Base-by-base conservation (phyloP, 257 asterid genomes). In the Anisodus acutangulus region DNA sequence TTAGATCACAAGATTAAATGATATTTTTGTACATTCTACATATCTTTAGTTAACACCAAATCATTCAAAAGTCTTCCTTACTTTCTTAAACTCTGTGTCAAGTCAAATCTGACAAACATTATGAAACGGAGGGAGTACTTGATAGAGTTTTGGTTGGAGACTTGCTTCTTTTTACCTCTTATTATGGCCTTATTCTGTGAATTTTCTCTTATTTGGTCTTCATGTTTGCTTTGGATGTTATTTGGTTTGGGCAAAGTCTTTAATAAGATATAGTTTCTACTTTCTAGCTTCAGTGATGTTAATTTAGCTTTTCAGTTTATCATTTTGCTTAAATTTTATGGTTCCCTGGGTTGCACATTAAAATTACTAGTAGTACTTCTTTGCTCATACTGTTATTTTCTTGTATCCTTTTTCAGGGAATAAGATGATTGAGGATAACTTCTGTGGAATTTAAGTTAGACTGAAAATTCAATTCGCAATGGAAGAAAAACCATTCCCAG, bases 401-500 rank as follows among this genome's bases (percentile, higher is more conserved):
- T n/a, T 37, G 53, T 59, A 19, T 60, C 70, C 4, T 16, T 79
- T 64, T 89, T 72, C 82, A 85, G 90, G 91, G 80, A 70, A 81
- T 83, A 83, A 84, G 84, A 86, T 90, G 91, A 83, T 49, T 64
- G 79, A 55, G 63, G 11, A 57, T 76, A 68, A 51, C 83, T 81
- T 64, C 19, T 45, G 51, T 41, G 85, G 82, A 86, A 47, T 43
- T 8, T 71, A 37, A 89, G 67, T 87, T 78, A 74, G 81, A 71
- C 70, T 68, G 85, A 22, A 47, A 69, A 69, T 54, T 87, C 68
- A 60, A 37, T 54, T 55, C 62, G 41, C 17, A n/a, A 71, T 57
- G 31, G 88, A 87, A 22, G 92, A 89, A 82, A 91, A 88, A 35
- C 86, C 90, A 80, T 90, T 92, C 87, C 89, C 88, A 70, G 97